Evolutionary conservation across 202 grass and related monocot species (phyloP).

Genomic region (Zoysia matrella): DNA sequence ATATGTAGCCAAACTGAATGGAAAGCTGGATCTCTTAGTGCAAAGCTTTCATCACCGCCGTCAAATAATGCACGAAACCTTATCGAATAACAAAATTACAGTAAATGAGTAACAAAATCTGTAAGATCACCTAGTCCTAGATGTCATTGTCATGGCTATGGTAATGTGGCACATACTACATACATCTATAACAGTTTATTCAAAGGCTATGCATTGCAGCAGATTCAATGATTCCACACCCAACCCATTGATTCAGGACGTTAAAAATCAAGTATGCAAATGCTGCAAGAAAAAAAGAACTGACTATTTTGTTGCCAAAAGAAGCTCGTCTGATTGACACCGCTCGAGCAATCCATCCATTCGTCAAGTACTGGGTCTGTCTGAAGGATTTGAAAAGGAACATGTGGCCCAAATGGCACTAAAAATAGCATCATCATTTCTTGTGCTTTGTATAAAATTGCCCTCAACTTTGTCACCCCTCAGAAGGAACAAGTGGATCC

Average conservation of each 20-base stretch:
- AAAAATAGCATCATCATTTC: not conserved
- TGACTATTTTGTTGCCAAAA: constrained; percentile 28
- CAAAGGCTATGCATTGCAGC: constrained; percentile 47
- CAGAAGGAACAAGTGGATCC: constrained; percentile 9
- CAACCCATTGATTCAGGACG: constrained; percentile 35
- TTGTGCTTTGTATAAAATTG: not conserved
- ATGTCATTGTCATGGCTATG: constrained; percentile 38
- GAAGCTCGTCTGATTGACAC: constrained; percentile 12
- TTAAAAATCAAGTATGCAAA: constrained; percentile 30
- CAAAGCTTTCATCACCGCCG: not conserved
- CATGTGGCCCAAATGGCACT: not conserved
- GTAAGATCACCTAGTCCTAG: constrained; percentile 11
- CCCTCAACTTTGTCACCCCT: not conserved
- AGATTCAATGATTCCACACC: constrained; percentile 40
- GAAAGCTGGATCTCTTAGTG: not conserved
- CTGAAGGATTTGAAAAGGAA: not conserved
- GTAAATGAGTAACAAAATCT: constrained; percentile 28
- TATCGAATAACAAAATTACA: constrained; percentile 42
- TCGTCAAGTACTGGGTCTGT: not conserved
- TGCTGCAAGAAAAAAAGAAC: constrained; percentile 35
- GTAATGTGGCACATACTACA: constrained; percentile 67
- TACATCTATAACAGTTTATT: constrained; percentile 69
- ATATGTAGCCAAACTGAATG: not conserved
- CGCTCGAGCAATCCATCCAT: constrained; percentile 25
- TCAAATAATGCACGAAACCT: constrained; percentile 48